These are phyloP conservation scores for Citrus maxima DNA, from an alignment of 345 rosid species.

Conservation along the genomic window DNA sequence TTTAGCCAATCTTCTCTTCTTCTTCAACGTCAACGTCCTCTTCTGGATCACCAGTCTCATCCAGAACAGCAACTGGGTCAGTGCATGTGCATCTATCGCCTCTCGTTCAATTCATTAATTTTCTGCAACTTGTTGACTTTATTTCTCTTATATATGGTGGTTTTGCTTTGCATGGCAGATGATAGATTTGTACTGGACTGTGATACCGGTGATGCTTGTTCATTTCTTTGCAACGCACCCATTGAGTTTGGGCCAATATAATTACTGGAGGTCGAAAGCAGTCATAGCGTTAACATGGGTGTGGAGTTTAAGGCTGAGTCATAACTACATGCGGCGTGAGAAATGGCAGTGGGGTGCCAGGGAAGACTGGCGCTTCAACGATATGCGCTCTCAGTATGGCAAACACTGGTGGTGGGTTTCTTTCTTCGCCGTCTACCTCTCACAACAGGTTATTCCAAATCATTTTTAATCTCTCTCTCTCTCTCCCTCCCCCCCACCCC, in stretches of 20 bases:
- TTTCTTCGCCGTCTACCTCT: slow-evolving; percentile 73
- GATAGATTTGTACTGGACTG: slow-evolving; percentile 96
- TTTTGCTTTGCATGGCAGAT: slow-evolving; percentile 38
- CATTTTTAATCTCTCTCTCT: background rate
- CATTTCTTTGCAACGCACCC: slow-evolving; percentile 82
- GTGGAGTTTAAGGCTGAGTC: slow-evolving; percentile 81
- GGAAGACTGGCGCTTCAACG: slow-evolving; percentile 95
- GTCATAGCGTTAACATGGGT: slow-evolving; percentile 64
- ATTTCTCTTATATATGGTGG: background rate
- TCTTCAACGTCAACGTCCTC: slow-evolving; percentile 85
- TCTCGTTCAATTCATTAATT: background rate
- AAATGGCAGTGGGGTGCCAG: slow-evolving; percentile 97
- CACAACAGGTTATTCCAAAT: slow-evolving; percentile 69
- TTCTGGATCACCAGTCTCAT: slow-evolving; percentile 81
- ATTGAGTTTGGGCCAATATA: slow-evolving; percentile 35
- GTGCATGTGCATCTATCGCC: background rate
- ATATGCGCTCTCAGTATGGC: slow-evolving; percentile 77
- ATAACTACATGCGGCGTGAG: slow-evolving; percentile 91
- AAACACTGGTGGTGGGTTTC: slow-evolving; percentile 95
- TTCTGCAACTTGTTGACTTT: background rate
- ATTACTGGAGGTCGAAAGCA: slow-evolving; percentile 63
- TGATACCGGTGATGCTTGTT: slow-evolving; percentile 77
- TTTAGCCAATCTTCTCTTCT: slow-evolving; percentile 74
- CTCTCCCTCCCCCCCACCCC: too few species aligned
- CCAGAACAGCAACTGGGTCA: slow-evolving; percentile 88